A percentile compares a stretch with the other conserved stretches of the same genome.
Evolutionary conservation across 1,139 yeast genomes (phyloP).

Genomic region (Lodderomyces orthopsilosis): DNA sequence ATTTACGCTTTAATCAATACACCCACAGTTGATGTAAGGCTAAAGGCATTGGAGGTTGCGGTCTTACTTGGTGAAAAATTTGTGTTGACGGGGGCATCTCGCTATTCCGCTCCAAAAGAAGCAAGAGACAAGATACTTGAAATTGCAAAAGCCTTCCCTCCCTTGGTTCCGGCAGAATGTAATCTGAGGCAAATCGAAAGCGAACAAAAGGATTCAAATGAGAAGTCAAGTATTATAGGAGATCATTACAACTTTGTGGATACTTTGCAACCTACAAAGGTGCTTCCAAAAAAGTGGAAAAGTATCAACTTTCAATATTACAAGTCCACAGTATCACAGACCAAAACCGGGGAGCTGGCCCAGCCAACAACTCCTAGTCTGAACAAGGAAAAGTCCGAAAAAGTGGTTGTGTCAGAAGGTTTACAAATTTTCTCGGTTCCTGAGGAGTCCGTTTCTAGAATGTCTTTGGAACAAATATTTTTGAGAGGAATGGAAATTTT

Average conservation of each 20-base stretch:
- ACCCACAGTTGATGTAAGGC: constrained; percentile 57
- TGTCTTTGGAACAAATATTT: constrained; percentile 61
- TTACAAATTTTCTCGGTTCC: constrained; percentile 43
- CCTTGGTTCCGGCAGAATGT: constrained; percentile 44
- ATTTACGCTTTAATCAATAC: constrained; percentile 60
- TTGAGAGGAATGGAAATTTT: constrained; percentile 57
- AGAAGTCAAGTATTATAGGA: constrained; percentile 28
- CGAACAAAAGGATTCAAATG: constrained; percentile 13
- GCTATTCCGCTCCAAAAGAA: constrained; percentile 41
- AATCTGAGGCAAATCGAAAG: constrained; percentile 19
- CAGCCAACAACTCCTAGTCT: neutral
- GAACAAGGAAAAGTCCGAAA: constrained; percentile 10
- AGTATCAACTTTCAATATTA: constrained; percentile 56
- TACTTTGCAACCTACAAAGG: constrained; percentile 44
- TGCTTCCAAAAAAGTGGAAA: constrained; percentile 59
- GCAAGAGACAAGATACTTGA: constrained; percentile 46
- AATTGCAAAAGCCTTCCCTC: constrained; percentile 57
- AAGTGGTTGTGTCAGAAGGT: constrained; percentile 33
- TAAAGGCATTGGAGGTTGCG: constrained; percentile 63
- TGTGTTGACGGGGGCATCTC: constrained; percentile 40
- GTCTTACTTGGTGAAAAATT: constrained; percentile 60
- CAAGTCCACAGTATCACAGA: constrained; percentile 18
- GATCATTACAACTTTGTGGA: constrained; percentile 58
- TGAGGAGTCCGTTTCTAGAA: constrained; percentile 48
- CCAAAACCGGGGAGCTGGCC: constrained; percentile 7